phyloP scores from a whole-genome alignment of 2,329 filamentous ascomycete species.

The Herpotrichia juniperi region DNA sequence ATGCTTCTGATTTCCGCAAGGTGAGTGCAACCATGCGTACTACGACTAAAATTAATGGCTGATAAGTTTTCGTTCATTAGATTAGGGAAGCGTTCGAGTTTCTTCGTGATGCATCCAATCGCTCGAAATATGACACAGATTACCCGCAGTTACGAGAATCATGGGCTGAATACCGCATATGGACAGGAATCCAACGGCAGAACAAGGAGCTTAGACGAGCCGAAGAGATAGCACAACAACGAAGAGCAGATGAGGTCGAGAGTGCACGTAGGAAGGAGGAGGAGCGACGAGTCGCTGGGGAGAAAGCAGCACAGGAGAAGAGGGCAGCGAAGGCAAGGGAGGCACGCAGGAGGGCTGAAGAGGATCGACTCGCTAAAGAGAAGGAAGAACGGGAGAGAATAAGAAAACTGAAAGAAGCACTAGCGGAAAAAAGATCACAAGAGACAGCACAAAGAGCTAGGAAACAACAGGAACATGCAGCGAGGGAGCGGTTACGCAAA shows the following conservation, averaged over 20 bases:
- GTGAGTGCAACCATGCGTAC: neutral
- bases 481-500: slow-evolving; percentile 1
- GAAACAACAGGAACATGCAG: slow-evolving; percentile 2
- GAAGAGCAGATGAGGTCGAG: slow-evolving; percentile 4
- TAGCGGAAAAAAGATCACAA: neutral
- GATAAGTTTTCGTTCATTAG: neutral
- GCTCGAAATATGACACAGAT: neutral
- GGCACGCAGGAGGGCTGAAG: slow-evolving; percentile 6
- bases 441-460: slow-evolving; percentile 3
- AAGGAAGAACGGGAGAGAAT: slow-evolving; percentile 3
- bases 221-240: neutral
- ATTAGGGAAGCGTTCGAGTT: neutral
- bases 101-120: neutral
- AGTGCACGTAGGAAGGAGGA: slow-evolving; percentile 2
- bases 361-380: slow-evolving; percentile 3
- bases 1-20: neutral
- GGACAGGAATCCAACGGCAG: neutral
- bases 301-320: no score
- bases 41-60: neutral
- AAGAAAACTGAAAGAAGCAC: neutral
- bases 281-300: neutral
- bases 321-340: neutral
- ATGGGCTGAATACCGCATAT: neutral
- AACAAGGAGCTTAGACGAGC: slow-evolving; percentile 4
- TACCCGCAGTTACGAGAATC: neutral